Evolutionary conservation across 805 yeast genomes (phyloP), one percentile per base, ranked within the genome.

Genomic region (Naumovozyma dairenensis): DNA sequence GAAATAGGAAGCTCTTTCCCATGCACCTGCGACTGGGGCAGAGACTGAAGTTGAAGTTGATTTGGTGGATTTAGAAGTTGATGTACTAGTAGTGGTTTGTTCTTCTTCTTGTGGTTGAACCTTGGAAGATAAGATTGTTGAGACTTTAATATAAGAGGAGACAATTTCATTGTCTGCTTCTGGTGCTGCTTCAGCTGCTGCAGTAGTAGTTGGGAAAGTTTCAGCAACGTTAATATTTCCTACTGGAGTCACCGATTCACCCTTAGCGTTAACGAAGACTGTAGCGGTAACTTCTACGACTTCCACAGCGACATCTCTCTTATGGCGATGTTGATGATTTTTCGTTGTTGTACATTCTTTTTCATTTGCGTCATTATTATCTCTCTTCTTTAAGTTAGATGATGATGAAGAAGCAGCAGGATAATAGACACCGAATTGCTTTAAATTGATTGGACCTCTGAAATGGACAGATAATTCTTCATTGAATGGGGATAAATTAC

Each of bases 361-460:
- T 6, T 21, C 31, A 5, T 26, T 32, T 35, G 44, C 48, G 5
- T 66, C 73, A 38, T 61, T 69, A 17, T 56, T 64, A 13, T 39
- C 56, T 25, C 57, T 67, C 40, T 62, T 68, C 57, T 69, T 69
- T 50, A 65, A 67, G 42, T 63, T 57, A 45, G 64, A 57, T 10
- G 22, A 20, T 33, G 59, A 40, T 26, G 67, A 49, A 28, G 66
- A 48, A n/a, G 68, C 45, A 17, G 72, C 54, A 43, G 84, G 87
- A 52, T 78, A 77, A 69, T 87, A 92, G 36, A 84, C 96, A 60
- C 87, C 96, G 55, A 92, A 85, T 46, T 71, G 67, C 39, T 60
- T 56, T 48, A 80, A 62, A 12, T 67, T 60, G 39, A 80, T 53
- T 7, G 92, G 92, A 29, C 92, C 92, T 60, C 92, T 70, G 55